These are phyloP conservation scores for Verticillium nonalfalfae DNA, from an alignment of 2,329 filamentous ascomycete genomes.

Conservation along the genomic window DNA sequence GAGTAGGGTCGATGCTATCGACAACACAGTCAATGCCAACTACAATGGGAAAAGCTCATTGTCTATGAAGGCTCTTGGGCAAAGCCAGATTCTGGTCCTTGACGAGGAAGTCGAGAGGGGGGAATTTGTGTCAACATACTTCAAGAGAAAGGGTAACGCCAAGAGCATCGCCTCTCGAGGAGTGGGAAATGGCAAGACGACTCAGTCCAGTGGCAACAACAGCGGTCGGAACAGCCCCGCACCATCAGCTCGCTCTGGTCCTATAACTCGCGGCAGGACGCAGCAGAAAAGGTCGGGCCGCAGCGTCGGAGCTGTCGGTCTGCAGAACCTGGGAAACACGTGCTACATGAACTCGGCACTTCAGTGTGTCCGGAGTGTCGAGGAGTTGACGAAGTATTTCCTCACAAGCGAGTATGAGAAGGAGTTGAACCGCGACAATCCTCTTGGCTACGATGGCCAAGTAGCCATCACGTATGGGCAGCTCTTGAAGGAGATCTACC, in stretches of 20 bases:
- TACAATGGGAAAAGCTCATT: constrained; percentile 71
- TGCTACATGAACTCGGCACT: constrained; percentile 99
- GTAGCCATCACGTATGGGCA: constrained; percentile 80
- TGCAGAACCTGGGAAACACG: constrained; percentile 90
- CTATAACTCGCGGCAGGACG: constrained; percentile 64
- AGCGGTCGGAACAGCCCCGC: constrained; percentile 67
- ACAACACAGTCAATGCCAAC: constrained; percentile 66
- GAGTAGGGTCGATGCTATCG: constrained; percentile 26
- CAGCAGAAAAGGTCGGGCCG: constrained; percentile 65
- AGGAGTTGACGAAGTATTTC: constrained; percentile 92
- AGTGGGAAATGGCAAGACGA: constrained; percentile 22
- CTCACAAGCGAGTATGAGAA: constrained; percentile 64
- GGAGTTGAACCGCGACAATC: constrained; percentile 82
- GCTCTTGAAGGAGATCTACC: constrained; percentile 73
- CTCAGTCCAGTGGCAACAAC: constrained; percentile 33
- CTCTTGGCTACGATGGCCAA: constrained; percentile 75
- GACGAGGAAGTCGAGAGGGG: constrained; percentile 67
- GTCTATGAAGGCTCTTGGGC: constrained; percentile 59
- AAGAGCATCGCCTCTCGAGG: constrained; percentile 29
- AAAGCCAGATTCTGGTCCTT: constrained; percentile 71
- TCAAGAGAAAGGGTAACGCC: constrained; percentile 19
- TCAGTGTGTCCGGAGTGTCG: constrained; percentile 88
- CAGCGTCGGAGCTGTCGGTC: constrained; percentile 69
- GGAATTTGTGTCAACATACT: constrained; percentile 48
- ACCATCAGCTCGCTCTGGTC: constrained; percentile 33